Conservation (phyloP, 148 eudicot species). For the Silene latifolia region DNA sequence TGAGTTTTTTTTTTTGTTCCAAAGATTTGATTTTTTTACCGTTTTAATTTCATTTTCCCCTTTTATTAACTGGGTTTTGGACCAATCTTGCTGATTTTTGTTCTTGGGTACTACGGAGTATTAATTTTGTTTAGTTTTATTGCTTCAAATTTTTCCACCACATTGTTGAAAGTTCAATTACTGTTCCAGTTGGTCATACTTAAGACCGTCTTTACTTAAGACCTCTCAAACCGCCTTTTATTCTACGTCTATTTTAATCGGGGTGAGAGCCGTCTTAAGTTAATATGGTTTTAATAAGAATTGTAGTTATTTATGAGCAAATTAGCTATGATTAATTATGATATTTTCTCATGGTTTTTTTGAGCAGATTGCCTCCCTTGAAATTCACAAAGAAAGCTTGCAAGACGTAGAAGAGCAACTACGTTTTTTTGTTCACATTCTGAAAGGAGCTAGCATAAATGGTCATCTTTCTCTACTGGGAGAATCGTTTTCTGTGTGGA, state of each 20-base stretch:
- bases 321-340: not conserved
- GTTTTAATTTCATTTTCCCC: not conserved
- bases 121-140: constrained; percentile 12
- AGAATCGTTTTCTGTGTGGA: constrained; percentile 74
- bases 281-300: too few relatives aligned
- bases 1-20: constrained; percentile 31
- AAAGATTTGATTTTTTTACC: constrained; percentile 1
- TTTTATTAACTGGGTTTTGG: too few relatives aligned
- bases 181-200: too few relatives aligned
- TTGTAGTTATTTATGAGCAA: too few relatives aligned
- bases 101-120: constrained; percentile 29
- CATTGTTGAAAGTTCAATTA: constrained; percentile 5
- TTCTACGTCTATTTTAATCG: too few relatives aligned
- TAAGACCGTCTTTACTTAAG: too few relatives aligned
- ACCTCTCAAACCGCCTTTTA: too few relatives aligned
- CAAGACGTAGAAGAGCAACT: constrained; percentile 84
- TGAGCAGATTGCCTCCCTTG: constrained; percentile 83
- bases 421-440: constrained; percentile 50
- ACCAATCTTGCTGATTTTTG: too few relatives aligned
- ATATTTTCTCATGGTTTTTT: not conserved
- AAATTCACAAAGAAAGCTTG: constrained; percentile 58
- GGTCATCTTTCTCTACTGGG: constrained; percentile 59
- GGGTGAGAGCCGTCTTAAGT: too few relatives aligned
- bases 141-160: not conserved
- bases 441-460: constrained; percentile 47